Evolutionary conservation across 768 basidiomycete genomes (phyloP), one percentile per base, ranked within the genome.

Genomic region (Tephrocybe sp.): DNA sequence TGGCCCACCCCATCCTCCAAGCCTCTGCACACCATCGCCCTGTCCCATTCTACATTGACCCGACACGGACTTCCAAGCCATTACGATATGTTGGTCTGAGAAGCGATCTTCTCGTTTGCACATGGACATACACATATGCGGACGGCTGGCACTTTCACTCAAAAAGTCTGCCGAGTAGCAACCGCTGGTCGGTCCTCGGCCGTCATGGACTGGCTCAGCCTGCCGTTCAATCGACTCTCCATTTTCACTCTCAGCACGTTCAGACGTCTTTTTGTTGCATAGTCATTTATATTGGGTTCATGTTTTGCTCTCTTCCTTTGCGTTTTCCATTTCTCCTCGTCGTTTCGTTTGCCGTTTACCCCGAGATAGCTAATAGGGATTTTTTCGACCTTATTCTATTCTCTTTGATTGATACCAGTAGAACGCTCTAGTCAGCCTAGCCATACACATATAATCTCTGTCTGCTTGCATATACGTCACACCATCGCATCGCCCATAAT

Each of bases 341-440:
- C 41, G 16, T 19, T 38, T 45, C 44, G 23, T 52, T 44, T 31
- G 16, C n/a, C 20, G 20, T 33, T 26, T 40, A 39, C 39, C 41
- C 39, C 33, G 23, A 35, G 34, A 23, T 31, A 39, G 35, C 16
- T 17, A n/a, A 33, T 40, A 39, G n/a, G 22, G 26, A 14, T 23
- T 43, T 45, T 32, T 2, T 34, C 17, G 13, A 34, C 16, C 40
- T 39, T 43, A n/a, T 19, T n/a, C 31, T 36, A 41, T 52, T 42
- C 17, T 41, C 17, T 20, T 11, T 43, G 20, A 8, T 22, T 45
- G 48, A 44, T 52, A 35, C 22, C 23, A 33, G 31, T 48, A 48
- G 54, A 52, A 44, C 26, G 45, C 22, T 43, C 41, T 52, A 55
- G 46, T 52, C 42, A 47, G 39, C 38, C 56, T 48, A 49, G 26